A percentile compares a stretch with the other conserved stretches of the same genome.
phyloP scores from a whole-genome alignment of 805 yeast species.

The Starmerella sp. region DNA sequence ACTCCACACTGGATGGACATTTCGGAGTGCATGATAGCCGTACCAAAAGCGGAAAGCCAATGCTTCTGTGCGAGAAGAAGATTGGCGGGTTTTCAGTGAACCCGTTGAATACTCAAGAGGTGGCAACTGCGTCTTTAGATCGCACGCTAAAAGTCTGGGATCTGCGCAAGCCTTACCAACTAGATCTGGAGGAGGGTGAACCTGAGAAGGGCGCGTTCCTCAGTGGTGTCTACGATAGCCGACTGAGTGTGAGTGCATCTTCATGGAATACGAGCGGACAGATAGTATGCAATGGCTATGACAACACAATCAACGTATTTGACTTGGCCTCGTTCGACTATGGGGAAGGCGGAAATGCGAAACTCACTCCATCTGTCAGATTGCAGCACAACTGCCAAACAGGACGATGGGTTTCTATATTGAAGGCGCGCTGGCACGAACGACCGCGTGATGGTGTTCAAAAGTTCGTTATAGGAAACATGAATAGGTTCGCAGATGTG shows the following conservation, averaged over 20 bases:
- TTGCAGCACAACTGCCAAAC: conserved; percentile 89
- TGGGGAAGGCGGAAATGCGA: conserved; percentile 11
- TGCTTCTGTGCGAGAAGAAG: conserved; percentile 63
- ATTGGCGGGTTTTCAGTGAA: conserved; percentile 81
- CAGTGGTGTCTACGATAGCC: conserved; percentile 53
- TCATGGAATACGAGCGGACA: conserved; percentile 64
- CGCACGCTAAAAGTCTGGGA: conserved; percentile 83
- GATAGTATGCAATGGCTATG: conserved; percentile 88
- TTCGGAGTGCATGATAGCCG: conserved; percentile 68
- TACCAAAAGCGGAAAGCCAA: conserved; percentile 30
- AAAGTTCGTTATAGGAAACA: conserved; percentile 84
- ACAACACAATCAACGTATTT: conserved; percentile 68
- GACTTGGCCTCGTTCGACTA: conserved; percentile 34
- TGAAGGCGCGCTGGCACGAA: conserved; percentile 79
- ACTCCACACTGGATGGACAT: conserved; percentile 71
- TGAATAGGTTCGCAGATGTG: conserved; percentile 79
- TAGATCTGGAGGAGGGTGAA: conserved; percentile 16
- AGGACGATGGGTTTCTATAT: conserved; percentile 91
- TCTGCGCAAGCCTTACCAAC: conserved; percentile 36
- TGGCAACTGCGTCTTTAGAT: conserved; percentile 85
- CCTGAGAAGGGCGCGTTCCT: conserved; percentile 19
- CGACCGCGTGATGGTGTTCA: conserved; percentile 59
- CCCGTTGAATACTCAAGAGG: conserved; percentile 51
- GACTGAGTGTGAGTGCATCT: conserved; percentile 72
- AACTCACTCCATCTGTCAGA: conserved; percentile 46